Evolutionary conservation across 164 flowering plant genomes (phyloP).

Genomic region (Houttuynia cordata): DNA sequence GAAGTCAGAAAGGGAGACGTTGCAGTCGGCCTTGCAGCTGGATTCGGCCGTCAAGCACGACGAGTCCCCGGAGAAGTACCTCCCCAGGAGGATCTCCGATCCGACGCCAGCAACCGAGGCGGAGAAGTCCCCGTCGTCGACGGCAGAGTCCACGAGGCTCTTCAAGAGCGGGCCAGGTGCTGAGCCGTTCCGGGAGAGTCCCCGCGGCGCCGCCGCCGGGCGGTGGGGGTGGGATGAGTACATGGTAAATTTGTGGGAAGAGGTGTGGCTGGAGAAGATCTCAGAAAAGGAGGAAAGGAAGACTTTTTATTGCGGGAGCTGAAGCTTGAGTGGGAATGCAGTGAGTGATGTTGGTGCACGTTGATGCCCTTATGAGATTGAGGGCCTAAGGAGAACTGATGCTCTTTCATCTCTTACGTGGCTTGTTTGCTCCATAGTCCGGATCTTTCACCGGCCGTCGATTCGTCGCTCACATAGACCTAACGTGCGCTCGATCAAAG

Average conservation of each 20-base stretch:
- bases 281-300: no score
- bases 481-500: no score
- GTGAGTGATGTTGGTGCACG: neutral
- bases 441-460: no score
- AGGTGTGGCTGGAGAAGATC: no score
- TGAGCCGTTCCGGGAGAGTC: constrained; percentile 46
- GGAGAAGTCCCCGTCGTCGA: constrained; percentile 14
- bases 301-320: no score
- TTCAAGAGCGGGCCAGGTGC: constrained; percentile 43
- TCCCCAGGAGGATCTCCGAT: constrained; percentile 13
- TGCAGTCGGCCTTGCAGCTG: constrained; percentile 16
- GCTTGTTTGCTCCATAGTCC: neutral
- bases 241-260: neutral
- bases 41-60: constrained; percentile 25
- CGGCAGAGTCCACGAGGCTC: constrained; percentile 38
- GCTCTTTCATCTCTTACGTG: neutral
- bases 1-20: neutral
- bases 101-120: constrained; percentile 7
- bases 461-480: no score
- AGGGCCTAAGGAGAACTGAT: no score
- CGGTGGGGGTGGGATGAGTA: neutral
- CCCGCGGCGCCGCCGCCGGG: constrained; percentile 17
- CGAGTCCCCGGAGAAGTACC: constrained; percentile 26
- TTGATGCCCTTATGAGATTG: no score
- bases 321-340: neutral